Base-by-base conservation (phyloP, 2,329 filamentous ascomycete species). In the Fonsecaea monophora region DNA sequence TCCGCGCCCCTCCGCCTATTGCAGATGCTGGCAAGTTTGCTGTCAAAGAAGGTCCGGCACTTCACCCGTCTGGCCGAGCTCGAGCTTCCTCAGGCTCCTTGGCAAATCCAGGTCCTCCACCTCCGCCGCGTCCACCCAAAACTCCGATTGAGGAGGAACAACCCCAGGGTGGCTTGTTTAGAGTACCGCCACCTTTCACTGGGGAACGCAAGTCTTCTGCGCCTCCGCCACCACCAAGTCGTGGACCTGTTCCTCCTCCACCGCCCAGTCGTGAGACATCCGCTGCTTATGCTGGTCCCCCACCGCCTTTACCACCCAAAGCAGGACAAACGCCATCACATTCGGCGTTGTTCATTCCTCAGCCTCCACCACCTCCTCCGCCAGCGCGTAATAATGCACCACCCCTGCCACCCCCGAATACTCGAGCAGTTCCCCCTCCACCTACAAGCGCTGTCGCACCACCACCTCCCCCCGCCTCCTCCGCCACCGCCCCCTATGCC, bases 21-120 rank as follows among this genome's bases (percentile, higher is more conserved):
- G 88, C 92, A 63, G 94, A 97, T 77, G 95, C 95, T 65, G 95
- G 95, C 42, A 96, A 92, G 78, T 95, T 88, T 75, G 92, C 90
- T 3, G 84, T 89, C 68, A 78, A 82, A 35, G 81, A 82, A 64
- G 78, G 77, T 30, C 82, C 79, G 65, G 72, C 82, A 21, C 76
- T 82, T 12, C 74, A 78, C 37, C 79, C 79, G 63, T 76, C 85
- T 77, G 73, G 82, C 75, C 78, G 83, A 74, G 77, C 80, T 66
- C 77, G 83, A 71, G 85, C 85, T 68, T 76, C 79, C 15, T 86
- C 84, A 9, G 79, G 79, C 40, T 75, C 79, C 73, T 63, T 84
- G 71, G 73, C 82, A 9, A 82, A 82, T 57, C 82, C 87, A 35
- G 89, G 86, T 1, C 89, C 90, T 34, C 86, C 88, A 30, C 89